phyloP scores from a whole-genome alignment of 176 grass and related monocot genomes.

The Saccharum spontaneum region DNA sequence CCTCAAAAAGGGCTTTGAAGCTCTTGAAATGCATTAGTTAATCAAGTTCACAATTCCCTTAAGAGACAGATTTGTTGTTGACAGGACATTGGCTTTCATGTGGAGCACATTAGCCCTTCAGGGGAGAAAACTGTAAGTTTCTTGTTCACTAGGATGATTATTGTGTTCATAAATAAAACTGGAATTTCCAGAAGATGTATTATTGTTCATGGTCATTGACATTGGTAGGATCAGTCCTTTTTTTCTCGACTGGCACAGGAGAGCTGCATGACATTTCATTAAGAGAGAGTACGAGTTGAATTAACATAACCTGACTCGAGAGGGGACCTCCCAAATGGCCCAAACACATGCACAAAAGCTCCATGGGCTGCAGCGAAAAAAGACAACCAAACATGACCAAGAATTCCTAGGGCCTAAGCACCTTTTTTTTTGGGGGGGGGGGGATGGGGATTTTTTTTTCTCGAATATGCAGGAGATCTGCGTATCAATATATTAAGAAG shows the following conservation, averaged over 20 bases:
- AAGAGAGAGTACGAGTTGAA: neutral
- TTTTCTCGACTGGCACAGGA: neutral
- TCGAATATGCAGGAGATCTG: too few species aligned
- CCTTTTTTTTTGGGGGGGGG: too few species aligned
- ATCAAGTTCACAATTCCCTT: slow-evolving; percentile 11
- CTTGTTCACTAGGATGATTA: slow-evolving; percentile 25
- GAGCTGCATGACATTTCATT: neutral
- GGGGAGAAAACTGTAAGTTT: slow-evolving; percentile 81
- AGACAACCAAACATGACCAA: neutral
- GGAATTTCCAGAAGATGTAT: slow-evolving; percentile 2
- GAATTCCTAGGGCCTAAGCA: too few species aligned
- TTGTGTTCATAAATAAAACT: slow-evolving; percentile 18
- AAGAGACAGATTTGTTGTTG: slow-evolving; percentile 32
- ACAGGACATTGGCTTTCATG: slow-evolving; percentile 97
- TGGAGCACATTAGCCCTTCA: slow-evolving; percentile 82
- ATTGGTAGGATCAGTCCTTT: slow-evolving; percentile 26
- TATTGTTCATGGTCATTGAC: neutral
- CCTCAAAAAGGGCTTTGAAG: neutral
- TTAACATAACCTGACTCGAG: neutral
- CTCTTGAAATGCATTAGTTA: slow-evolving; percentile 12
- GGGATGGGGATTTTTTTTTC: too few species aligned
- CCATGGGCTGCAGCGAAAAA: neutral
- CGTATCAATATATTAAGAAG: too few species aligned
- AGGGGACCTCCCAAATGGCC: neutral
- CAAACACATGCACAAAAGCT: neutral